Base-by-base conservation (phyloP, 345 rosid species). In the Carallia pectinifolia region DNA sequence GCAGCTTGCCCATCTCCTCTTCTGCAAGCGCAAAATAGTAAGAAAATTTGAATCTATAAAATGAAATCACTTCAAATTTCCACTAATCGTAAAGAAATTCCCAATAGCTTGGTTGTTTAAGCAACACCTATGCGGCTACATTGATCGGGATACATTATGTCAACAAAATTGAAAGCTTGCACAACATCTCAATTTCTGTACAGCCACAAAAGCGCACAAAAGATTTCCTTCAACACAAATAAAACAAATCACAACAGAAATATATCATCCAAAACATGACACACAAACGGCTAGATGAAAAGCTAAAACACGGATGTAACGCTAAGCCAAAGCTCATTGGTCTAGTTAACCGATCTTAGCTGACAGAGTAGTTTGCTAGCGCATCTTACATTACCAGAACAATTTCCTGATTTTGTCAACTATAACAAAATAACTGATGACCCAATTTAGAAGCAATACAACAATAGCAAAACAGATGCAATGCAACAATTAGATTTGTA, bases 1-100 rank as follows among this genome's bases (percentile, higher is more conserved):
- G 62, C 87, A 82, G 61, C 84, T 76, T 68, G 91, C 80, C 99
- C 99, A 90, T 83, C 85, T 84, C 78, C 81, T 81, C 81, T 86
- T 90, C 96, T 85, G 87, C 74, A 67, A 1, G 31, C 40, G 70
- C 55, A 33, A 69, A 77, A 36, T 74, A 69, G 52, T 38, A 74
- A 60, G 36, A 65, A 55, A 69, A 53, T 73, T 13, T 44, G 31
- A 55, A 55, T 56, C n/a, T 12, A 27, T 56, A 23, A 27, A 10
- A 23, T 56, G 10, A 56, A 27, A 56, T 15, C 16, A 19, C 60
- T 4, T 56, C 33, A 56, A 56, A 27, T 56, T 56, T 1, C 12
- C 16, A 23, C 5, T 23, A 56, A 7, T 56, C 33, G 7, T 56
- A 19, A 23, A 56, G 12, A 56, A 19, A 56, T 7, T 9, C 33